phyloP scores from a whole-genome alignment of 2,329 filamentous ascomycete genomes.

The Curvularia sp. region DNA sequence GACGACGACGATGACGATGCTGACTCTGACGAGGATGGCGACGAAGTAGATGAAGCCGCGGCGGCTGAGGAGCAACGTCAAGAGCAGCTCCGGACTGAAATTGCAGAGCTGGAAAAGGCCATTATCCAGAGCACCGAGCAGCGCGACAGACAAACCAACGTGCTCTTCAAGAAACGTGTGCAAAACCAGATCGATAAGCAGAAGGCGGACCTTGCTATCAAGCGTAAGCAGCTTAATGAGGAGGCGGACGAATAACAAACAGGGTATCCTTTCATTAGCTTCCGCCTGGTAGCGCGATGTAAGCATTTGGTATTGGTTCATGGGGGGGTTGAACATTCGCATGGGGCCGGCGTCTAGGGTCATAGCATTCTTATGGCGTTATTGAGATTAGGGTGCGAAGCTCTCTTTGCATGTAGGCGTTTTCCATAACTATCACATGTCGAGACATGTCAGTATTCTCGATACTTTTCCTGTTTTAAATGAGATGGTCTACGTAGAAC shows the following conservation, averaged over 20 bases:
- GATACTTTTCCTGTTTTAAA: background rate
- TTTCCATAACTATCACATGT: background rate
- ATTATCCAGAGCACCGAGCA: conserved; percentile 55
- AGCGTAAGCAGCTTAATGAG: conserved; percentile 58
- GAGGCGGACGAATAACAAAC: conserved; percentile 31
- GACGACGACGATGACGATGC: conserved; percentile 56
- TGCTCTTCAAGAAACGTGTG: conserved; percentile 59
- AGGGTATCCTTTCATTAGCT: background rate
- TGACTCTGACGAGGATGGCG: conserved; percentile 53
- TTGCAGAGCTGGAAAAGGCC: conserved; percentile 62
- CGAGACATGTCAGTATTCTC: background rate
- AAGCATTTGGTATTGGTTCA: background rate
- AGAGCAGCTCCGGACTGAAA: conserved; percentile 60
- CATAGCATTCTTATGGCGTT: conserved; percentile 15
- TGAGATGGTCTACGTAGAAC: background rate
- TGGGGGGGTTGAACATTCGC: background rate
- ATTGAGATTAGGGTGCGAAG: background rate
- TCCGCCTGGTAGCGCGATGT: background rate
- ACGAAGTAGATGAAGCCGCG: conserved; percentile 58
- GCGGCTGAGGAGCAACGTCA: conserved; percentile 56
- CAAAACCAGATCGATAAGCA: conserved; percentile 59
- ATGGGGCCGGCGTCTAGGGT: conserved; percentile 11
- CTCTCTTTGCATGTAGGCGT: background rate
- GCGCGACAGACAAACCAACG: conserved; percentile 56
- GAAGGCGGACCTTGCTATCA: conserved; percentile 58